phyloP scores from a whole-genome alignment of 2,329 filamentous ascomycete genomes.

The Aspergillus persii region DNA sequence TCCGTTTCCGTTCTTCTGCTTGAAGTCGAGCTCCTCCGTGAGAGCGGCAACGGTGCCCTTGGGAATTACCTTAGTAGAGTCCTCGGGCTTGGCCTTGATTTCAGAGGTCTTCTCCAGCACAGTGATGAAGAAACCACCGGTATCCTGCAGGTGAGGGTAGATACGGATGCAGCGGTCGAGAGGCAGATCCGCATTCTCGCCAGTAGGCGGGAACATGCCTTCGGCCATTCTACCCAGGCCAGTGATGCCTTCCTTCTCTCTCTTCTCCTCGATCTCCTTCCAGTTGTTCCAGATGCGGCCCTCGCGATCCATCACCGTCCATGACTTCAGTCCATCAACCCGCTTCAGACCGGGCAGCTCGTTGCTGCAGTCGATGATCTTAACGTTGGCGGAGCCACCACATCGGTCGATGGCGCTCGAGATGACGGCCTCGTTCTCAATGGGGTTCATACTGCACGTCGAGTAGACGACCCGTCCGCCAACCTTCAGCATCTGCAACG shows the following conservation, averaged over 20 bases:
- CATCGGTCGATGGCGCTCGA: slow-evolving; percentile 85
- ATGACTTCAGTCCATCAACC: slow-evolving; percentile 71
- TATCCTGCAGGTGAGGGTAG: slow-evolving; percentile 94
- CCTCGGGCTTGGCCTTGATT: slow-evolving; percentile 73
- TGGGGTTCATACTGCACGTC: slow-evolving; percentile 97
- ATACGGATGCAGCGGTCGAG: slow-evolving; percentile 89
- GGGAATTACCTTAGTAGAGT: slow-evolving; percentile 36
- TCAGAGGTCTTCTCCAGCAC: slow-evolving; percentile 90
- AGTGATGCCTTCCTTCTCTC: slow-evolving; percentile 59
- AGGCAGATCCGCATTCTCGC: slow-evolving; percentile 61
- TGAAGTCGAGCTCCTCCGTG: slow-evolving; percentile 34
- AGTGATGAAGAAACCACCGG: slow-evolving; percentile 95
- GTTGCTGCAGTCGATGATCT: slow-evolving; percentile 78
- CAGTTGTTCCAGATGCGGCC: slow-evolving; percentile 76
- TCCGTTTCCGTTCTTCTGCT: slow-evolving; percentile 28
- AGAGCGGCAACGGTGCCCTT: slow-evolving; percentile 41
- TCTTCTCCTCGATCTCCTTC: slow-evolving; percentile 73
- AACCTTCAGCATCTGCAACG: slow-evolving; percentile 92
- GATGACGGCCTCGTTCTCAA: slow-evolving; percentile 94
- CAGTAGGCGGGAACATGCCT: slow-evolving; percentile 77
- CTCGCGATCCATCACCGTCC: slow-evolving; percentile 89
- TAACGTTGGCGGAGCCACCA: slow-evolving; percentile 76
- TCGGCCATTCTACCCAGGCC: slow-evolving; percentile 69
- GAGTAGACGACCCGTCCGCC: slow-evolving; percentile 95
- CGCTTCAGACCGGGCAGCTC: slow-evolving; percentile 75